Evolutionary conservation across 225 moss, liverwort and hornwort genomes (phyloP), one percentile per base, ranked within the genome.

Genomic region (Rhytidiadelphus loreus): DNA sequence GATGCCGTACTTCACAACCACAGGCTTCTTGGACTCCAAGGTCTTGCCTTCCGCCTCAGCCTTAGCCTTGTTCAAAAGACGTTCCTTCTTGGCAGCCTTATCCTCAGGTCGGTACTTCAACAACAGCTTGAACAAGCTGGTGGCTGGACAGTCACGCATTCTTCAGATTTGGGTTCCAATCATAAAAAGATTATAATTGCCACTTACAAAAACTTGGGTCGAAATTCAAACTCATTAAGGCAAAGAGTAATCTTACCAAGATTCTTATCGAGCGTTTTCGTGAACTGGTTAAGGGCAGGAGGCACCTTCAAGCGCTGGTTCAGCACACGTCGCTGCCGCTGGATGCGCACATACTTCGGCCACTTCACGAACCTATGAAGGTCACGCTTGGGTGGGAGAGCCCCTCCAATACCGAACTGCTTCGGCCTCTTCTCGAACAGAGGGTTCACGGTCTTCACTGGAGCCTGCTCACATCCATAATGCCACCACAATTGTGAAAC

Each of bases 321-420:
- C 90, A 97, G 76, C 72, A 97, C 97, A 74, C 96, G 96, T 65
- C 96, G 95, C 92, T 97, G 97, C 65, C 97, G 92, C 89, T 97
- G 97, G 61, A 98, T 98, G 75, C 98, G 96, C 37, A 97, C 97
- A 85, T 98, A 97, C 92, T 98, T 98, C 74, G 98, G 98, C 98
- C 98, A 98, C 73, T 98, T 97, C 85, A 98, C 98, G n/a, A 98
- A 97, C 66, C 97, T 93, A 85, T 98, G 98, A n/a, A 98, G 95
- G 75, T 98, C 96, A 46, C 95, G 93, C 94, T 98, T 98, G 11
- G 98, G 98, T 32, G 98, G 98, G 62, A 98, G 95, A 63, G 98
- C 96, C 24, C 98, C 98, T 58, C 98, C 97, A 50, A 98, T 98
- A 32, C 98, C 97, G 53, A 98, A 98, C 90, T 98, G 98, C 95